phyloP scores from a whole-genome alignment of 371 early-diverging fungal genomes.

The Lichtheimia ornata region DNA sequence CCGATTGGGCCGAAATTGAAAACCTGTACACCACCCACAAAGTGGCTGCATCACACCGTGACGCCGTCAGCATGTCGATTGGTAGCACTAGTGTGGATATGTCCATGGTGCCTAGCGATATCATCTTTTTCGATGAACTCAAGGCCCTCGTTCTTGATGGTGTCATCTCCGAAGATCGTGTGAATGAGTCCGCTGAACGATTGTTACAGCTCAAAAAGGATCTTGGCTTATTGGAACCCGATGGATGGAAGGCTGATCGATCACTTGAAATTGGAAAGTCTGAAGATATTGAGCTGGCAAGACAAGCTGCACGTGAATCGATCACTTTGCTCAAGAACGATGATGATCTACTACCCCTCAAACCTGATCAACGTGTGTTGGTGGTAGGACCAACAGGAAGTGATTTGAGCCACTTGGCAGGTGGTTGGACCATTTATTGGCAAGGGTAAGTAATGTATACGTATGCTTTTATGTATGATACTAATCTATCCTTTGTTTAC shows the following conservation, averaged over 20 bases:
- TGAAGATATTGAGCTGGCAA: conserved; percentile 47
- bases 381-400: conserved; percentile 55
- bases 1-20: conserved; percentile 69
- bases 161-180: conserved; percentile 29
- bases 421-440: conserved; percentile 66
- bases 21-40: conserved; percentile 55
- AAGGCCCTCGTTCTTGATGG: conserved; percentile 38
- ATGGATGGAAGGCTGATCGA: conserved; percentile 40
- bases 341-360: conserved; percentile 47
- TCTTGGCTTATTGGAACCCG: conserved; percentile 56
- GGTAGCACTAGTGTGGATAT: conserved; percentile 62
- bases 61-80: conserved; percentile 50
- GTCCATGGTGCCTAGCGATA: conserved; percentile 64
- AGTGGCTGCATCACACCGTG: conserved; percentile 47
- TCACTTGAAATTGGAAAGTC: conserved; percentile 28
- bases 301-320: conserved; percentile 58
- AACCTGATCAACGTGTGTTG: conserved; percentile 27
- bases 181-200: conserved; percentile 57
- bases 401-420: conserved; percentile 46
- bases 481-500: background rate
- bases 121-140: conserved; percentile 45
- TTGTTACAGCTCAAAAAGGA: conserved; percentile 61
- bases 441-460: conserved; percentile 34
- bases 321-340: conserved; percentile 61
- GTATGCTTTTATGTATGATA: background rate